phyloP scores from a whole-genome alignment of 371 early-diverging fungal genomes.

The Fennellomyces sp. region DNA sequence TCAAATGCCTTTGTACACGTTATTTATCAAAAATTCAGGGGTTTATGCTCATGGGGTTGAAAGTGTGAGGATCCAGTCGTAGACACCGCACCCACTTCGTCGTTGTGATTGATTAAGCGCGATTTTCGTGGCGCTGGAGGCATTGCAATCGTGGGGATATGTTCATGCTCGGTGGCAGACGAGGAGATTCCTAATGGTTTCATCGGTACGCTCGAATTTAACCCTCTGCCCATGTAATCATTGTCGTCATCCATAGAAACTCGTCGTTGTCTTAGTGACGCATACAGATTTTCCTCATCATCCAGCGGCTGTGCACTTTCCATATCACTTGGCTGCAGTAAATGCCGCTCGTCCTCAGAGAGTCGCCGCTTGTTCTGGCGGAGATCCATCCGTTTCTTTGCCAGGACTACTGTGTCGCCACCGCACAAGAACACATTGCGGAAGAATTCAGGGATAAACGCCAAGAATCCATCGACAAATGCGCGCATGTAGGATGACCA shows the following conservation, averaged over 20 bases:
- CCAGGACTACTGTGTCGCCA: slow-evolving; percentile 36
- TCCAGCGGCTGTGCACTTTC: not conserved
- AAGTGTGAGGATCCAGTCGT: not conserved
- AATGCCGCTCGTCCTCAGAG: slow-evolving; percentile 4
- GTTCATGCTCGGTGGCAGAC: not conserved
- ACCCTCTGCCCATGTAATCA: not conserved
- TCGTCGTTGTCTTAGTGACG: slow-evolving; percentile 1
- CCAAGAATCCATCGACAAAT: slow-evolving; percentile 37
- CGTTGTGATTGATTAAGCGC: slow-evolving; percentile 4
- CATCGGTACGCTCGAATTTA: not conserved
- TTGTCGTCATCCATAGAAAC: slow-evolving; percentile 3
- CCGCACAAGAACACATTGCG: slow-evolving; percentile 44
- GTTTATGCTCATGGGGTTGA: slow-evolving; percentile 11
- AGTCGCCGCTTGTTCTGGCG: not conserved
- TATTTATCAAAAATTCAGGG: too few species aligned
- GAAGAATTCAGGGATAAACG: slow-evolving; percentile 48
- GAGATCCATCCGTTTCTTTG: slow-evolving; percentile 40
- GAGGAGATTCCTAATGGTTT: not conserved
- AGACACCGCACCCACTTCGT: not conserved
- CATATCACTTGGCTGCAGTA: not conserved
- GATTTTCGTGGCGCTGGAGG: slow-evolving; percentile 3
- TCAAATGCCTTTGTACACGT: too few species aligned
- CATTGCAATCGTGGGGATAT: not conserved
- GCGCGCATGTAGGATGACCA: slow-evolving; percentile 28
- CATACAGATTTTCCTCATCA: not conserved